Base-by-base conservation (phyloP, 1,139 yeast species). In the Debaryomyces fabryi region DNA sequence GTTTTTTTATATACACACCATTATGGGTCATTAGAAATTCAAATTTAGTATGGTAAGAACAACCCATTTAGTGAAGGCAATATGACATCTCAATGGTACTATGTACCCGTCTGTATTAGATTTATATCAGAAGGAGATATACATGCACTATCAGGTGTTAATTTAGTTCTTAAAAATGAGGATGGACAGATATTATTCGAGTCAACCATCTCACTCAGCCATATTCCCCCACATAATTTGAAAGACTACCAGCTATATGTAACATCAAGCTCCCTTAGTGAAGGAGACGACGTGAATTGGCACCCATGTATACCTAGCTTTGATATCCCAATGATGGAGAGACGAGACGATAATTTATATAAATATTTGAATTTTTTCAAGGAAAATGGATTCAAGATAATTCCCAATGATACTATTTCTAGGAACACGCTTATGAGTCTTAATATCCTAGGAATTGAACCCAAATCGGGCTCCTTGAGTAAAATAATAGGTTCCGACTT, bases 61-160 rank as follows among this genome's bases (percentile, higher is more conserved):
- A 32, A 5, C 8, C 20, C 34, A 13, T 6, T 32, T 8, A 13
- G 3, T 18, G 35, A 32, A 32, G 12, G 16, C 20, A 32, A 32
- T 8, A 40, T 40, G 43, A 20, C 12, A 4, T n/a, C 13, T n/a
- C 25, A 49, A 18, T 67, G 71, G 71, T 48, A 46, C 18, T 64
- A 61, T 40, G 49, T 57, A 1, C 69, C 75, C 0, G 63, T 69
- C 2, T 58, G 71, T 5, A 50, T 71, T 6, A 58, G 73, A 27
- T 55, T 64, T 20, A 53, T 62, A 21, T 49, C 56, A 8, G 50
- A 58, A 5, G 52, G 54, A 2, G 60, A 58, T 1, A 52, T 50
- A 4, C 56, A 61, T 44, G 68, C 67, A 8, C 47, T 56, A 20
- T 68, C 74, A 0, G 76, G 76, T 1, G 55, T 69, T 6, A 60